Conservation (phyloP, 2,329 filamentous ascomycete species). For the Penicillium sp. region DNA sequence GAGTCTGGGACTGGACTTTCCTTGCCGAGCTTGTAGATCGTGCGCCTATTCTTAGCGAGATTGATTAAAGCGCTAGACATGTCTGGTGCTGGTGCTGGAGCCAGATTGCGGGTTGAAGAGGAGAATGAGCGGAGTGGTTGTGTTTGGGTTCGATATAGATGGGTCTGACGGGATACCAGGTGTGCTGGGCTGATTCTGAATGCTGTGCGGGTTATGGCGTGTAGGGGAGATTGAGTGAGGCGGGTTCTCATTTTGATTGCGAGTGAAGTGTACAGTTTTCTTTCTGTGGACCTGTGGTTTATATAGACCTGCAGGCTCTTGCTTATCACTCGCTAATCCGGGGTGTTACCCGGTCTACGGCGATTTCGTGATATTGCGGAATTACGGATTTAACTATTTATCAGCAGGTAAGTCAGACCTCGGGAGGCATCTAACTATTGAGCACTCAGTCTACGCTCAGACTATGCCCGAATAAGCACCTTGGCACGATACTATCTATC, state of each 20-base stretch:
- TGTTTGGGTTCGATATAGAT: neutral
- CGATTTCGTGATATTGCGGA: neutral
- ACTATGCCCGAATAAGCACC: too few species aligned
- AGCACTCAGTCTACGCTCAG: too few species aligned
- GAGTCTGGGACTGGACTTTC: conserved; percentile 30
- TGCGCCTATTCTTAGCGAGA: conserved; percentile 29
- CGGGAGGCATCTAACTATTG: too few species aligned
- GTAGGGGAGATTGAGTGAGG: neutral
- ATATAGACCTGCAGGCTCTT: neutral
- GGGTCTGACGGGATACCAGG: neutral
- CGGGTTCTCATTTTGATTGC: neutral
- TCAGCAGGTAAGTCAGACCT: neutral
- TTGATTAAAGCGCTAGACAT: conserved; percentile 23
- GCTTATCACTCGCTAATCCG: neutral
- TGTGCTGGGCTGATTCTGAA: neutral
- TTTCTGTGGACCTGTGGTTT: neutral
- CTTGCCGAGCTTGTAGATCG: conserved; percentile 31
- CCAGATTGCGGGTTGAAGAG: neutral
- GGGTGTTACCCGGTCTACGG: neutral
- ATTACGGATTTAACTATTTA: neutral
- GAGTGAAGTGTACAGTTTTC: too few species aligned
- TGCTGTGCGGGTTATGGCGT: neutral
- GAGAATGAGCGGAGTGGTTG: neutral
- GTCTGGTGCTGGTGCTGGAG: neutral
- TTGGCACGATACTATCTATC: too few species aligned